Evolutionary conservation across 1,139 yeast genomes (phyloP).

Genomic region (Suzukiozyma palmioleophila): DNA sequence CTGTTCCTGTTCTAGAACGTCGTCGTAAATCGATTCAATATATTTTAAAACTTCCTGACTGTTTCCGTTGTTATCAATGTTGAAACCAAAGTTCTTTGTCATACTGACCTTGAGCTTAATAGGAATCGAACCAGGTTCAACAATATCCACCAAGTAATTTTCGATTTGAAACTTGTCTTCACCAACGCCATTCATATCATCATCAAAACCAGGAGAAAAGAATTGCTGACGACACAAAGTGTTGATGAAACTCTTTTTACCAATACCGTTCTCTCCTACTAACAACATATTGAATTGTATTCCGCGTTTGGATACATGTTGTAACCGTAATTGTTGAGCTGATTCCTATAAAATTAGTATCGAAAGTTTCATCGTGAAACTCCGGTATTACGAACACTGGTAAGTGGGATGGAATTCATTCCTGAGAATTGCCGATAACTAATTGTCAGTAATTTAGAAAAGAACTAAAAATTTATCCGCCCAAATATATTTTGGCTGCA

Average conservation of each 20-base stretch:
- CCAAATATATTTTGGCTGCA: constrained; percentile 2
- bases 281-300: constrained; percentile 24
- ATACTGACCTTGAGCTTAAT: constrained; percentile 20
- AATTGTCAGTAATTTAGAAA: not conserved
- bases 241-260: constrained; percentile 30
- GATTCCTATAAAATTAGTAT: constrained; percentile 1
- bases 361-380: not conserved
- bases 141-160: constrained; percentile 11
- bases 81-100: constrained; percentile 27
- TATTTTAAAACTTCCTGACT: constrained; percentile 34
- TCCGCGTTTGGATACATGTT: constrained; percentile 15
- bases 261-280: constrained; percentile 33
- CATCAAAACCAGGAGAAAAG: constrained; percentile 7
- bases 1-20: constrained; percentile 54
- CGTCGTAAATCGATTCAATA: constrained; percentile 53
- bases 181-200: constrained; percentile 4
- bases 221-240: constrained; percentile 22
- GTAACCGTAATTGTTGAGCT: constrained; percentile 9
- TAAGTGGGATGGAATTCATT: not conserved
- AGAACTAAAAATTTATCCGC: constrained; percentile 1
- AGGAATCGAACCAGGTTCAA: constrained; percentile 17
- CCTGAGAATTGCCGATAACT: not conserved
- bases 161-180: constrained; percentile 5
- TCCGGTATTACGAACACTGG: constrained; percentile 2
- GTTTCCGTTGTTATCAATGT: constrained; percentile 30